Percentiles rank a stretch among this genome's conserved stretches.
Conservation (phyloP, 495 filamentous ascomycete genomes). For the Penicillium ochrochloron region DNA sequence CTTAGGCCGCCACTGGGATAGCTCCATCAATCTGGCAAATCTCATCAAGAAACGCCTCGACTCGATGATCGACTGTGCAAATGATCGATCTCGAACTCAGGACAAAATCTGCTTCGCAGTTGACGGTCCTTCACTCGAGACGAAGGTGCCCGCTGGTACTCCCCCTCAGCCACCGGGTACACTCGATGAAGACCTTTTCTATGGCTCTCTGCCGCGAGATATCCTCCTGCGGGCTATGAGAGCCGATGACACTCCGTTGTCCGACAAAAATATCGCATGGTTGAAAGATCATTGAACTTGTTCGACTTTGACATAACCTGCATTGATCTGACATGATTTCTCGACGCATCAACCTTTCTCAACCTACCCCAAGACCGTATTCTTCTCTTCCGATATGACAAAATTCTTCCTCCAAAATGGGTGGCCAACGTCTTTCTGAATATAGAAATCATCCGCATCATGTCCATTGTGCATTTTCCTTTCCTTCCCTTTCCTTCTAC, state of each 20-base stretch:
- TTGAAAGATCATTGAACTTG: slow-evolving; percentile 30
- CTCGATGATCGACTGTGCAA: slow-evolving; percentile 34
- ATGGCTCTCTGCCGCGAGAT: slow-evolving; percentile 39
- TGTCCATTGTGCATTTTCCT: background rate
- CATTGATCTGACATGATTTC: background rate
- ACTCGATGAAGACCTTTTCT: slow-evolving; percentile 42
- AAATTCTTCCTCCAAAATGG: slow-evolving; percentile 6
- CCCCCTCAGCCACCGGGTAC: slow-evolving; percentile 20
- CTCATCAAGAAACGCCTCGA: slow-evolving; percentile 39
- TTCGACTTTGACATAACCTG: background rate
- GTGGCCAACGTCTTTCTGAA: slow-evolving; percentile 8
- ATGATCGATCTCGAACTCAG: slow-evolving; percentile 28
- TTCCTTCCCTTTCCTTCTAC: background rate
- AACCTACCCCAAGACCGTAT: background rate
- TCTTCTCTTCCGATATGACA: background rate
- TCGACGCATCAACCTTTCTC: background rate
- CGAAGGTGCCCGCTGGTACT: slow-evolving; percentile 31
- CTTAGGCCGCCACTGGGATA: slow-evolving; percentile 42
- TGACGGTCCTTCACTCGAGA: slow-evolving; percentile 40
- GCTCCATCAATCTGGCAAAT: slow-evolving; percentile 33
- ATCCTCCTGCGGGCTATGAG: slow-evolving; percentile 41
- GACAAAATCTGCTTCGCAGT: slow-evolving; percentile 41
- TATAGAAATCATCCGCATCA: background rate
- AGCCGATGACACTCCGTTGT: slow-evolving; percentile 29
- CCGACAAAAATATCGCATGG: slow-evolving; percentile 36